Evolutionary conservation across 75 land plant species (phyloP), one percentile per base, ranked within the genome.

Genomic region (Pinus tabuliformis): DNA sequence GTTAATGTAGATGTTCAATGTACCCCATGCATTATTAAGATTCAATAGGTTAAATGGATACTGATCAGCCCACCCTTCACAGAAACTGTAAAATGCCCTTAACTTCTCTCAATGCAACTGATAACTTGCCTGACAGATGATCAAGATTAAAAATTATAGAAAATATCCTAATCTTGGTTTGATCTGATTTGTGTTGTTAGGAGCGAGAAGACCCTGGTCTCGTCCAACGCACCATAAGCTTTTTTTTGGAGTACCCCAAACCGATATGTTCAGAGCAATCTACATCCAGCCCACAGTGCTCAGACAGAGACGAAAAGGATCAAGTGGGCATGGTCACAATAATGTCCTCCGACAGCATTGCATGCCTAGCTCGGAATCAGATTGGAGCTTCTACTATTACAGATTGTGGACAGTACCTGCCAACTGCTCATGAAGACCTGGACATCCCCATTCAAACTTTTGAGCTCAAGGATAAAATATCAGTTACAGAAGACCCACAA

Each of bases 151-250:
- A 39, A 39, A 39, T 0, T 39, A 39, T 39, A 39, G 42, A 39
- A 39, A 49, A 49, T 1, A 49, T 49, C 3, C 54, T 68, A 20
- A 68, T 20, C 11, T 68, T 42, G 72, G 42, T 42, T 20, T n/a
- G 49, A 42, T 68, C 18, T 24, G 54, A 73, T 14, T 26, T 56
- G 16, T 54, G 6, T n/a, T 68, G 22, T 6, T 75, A 95, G 98
- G 88, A 91, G 12, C 21, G 76, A 56, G 98, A 95, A 76, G 96
- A 95, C 56, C 83, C 81, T 4, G 65, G 36, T 58, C 75, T 95
- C 16, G 77, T 93, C 52, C 89, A 93, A 62, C 87, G 83, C 54
- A 57, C 89, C 11, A 80, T 82, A 74, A 84, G 82, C 26, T 81
- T 83, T 28, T 91, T 93, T n/a, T 56, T 86, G 56, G 93, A 93